Evolutionary conservation across 2,329 filamentous ascomycete species (phyloP).

Genomic region (Exophiala viscosa): DNA sequence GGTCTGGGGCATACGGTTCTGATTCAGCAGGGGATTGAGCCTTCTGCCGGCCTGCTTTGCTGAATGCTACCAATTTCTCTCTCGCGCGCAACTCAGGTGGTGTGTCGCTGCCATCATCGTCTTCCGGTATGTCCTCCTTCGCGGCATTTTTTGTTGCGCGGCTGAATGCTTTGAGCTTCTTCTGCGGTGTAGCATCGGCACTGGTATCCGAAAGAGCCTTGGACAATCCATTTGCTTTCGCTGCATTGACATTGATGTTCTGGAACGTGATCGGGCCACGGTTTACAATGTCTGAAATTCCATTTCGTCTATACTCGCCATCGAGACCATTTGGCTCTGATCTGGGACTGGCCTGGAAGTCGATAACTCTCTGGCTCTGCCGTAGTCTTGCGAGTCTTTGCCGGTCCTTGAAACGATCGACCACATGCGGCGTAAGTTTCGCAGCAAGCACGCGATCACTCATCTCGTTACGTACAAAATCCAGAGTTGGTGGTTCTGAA

Average conservation of each 20-base stretch:
- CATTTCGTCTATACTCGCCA: slow-evolving; percentile 3
- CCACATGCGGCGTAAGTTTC: slow-evolving; percentile 34
- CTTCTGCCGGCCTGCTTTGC: slow-evolving; percentile 9
- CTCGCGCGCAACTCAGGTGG: slow-evolving; percentile 6
- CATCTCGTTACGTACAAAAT: slow-evolving; percentile 34
- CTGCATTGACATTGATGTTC: neutral
- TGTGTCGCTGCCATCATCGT: slow-evolving; percentile 15
- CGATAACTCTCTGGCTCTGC: slow-evolving; percentile 17
- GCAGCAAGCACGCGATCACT: slow-evolving; percentile 35
- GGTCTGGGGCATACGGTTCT: neutral
- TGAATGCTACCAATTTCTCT: slow-evolving; percentile 15
- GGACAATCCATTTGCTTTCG: neutral
- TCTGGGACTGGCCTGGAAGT: slow-evolving; percentile 15
- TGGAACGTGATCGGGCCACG: slow-evolving; percentile 20
- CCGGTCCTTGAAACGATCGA: slow-evolving; percentile 34
- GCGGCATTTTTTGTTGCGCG: slow-evolving; percentile 3
- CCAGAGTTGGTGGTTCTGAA: slow-evolving; percentile 31
- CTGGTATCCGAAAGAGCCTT: slow-evolving; percentile 19
- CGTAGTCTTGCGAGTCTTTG: slow-evolving; percentile 34
- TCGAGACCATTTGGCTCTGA: neutral
- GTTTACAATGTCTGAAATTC: slow-evolving; percentile 13
- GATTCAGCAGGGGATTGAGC: neutral
- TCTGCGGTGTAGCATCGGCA: slow-evolving; percentile 11
- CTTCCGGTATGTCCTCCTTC: neutral
- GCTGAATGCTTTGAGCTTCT: slow-evolving; percentile 12